These are phyloP conservation scores for Neurospora cerealis DNA, from an alignment of 495 filamentous ascomycete genomes.

Conservation along the genomic window DNA sequence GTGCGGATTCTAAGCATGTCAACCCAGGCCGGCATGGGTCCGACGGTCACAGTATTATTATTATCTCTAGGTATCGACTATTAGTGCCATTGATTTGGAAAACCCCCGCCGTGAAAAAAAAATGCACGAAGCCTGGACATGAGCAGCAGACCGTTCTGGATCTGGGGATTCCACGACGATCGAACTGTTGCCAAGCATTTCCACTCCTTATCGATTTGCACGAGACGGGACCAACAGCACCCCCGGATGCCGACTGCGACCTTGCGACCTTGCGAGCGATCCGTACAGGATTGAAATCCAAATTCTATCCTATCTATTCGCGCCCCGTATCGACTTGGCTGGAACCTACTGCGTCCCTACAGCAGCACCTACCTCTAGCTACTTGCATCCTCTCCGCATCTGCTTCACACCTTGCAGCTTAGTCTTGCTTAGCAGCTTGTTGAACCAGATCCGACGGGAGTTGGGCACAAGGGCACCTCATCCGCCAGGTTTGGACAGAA, in stretches of 20 bases:
- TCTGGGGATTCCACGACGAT: conserved; percentile 11
- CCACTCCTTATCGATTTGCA: conserved; percentile 6
- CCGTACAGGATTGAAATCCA: background rate
- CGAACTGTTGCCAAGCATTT: conserved; percentile 8
- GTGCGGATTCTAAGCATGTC: background rate
- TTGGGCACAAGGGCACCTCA: background rate
- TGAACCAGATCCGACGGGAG: background rate
- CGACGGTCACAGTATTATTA: background rate
- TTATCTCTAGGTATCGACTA: background rate
- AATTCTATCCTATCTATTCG: background rate
- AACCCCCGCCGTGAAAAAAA: background rate
- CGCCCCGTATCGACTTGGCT: background rate
- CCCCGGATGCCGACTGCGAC: background rate
- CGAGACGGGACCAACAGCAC: background rate
- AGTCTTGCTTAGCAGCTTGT: background rate
- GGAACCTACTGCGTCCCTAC: background rate
- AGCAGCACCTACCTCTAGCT: background rate
- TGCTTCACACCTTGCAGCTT: background rate
- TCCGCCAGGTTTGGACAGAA: background rate
- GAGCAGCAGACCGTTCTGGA: background rate
- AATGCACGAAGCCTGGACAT: background rate
- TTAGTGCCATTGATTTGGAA: background rate
- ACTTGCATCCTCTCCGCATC: background rate
- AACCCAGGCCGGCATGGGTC: background rate
- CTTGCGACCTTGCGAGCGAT: background rate